Percentiles rank a stretch among this genome's conserved stretches.
Conservation (phyloP, 2,329 filamentous ascomycete genomes). For the Apiospora marii region DNA sequence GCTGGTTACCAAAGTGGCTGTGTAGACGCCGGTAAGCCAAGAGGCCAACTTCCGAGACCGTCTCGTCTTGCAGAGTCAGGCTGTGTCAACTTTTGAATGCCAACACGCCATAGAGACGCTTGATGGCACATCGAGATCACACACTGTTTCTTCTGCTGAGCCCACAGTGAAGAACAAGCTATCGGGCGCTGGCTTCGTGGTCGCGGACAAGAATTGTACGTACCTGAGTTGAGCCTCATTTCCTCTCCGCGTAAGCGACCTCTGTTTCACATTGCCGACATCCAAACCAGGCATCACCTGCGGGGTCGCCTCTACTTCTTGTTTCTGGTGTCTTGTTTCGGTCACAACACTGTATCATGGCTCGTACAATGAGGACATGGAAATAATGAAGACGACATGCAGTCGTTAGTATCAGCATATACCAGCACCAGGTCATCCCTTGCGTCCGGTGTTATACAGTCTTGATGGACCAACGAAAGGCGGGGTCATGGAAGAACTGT, state of each 20-base stretch:
- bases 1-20: neutral
- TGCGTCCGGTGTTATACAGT: no score
- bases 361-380: no score
- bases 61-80: neutral
- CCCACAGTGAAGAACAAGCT: constrained; percentile 5
- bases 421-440: no score
- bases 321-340: no score
- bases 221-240: neutral
- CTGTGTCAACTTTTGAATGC: accelerated
- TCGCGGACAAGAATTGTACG: constrained; percentile 23
- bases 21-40: neutral
- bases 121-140: neutral
- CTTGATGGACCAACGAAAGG: no score
- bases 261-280: neutral
- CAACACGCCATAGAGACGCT: constrained; percentile 7
- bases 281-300: no score
- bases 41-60: neutral
- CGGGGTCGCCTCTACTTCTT: no score
- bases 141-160: constrained; percentile 16
- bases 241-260: neutral
- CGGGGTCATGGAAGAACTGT: no score
- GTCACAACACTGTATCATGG: no score
- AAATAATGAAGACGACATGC: no score
- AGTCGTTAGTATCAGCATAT: no score
- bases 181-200: constrained; percentile 17